Percentiles rank a stretch among this genome's conserved stretches.
Conservation (phyloP, 352 stramenopile species). For the Pseudoperonospora humuli region DNA sequence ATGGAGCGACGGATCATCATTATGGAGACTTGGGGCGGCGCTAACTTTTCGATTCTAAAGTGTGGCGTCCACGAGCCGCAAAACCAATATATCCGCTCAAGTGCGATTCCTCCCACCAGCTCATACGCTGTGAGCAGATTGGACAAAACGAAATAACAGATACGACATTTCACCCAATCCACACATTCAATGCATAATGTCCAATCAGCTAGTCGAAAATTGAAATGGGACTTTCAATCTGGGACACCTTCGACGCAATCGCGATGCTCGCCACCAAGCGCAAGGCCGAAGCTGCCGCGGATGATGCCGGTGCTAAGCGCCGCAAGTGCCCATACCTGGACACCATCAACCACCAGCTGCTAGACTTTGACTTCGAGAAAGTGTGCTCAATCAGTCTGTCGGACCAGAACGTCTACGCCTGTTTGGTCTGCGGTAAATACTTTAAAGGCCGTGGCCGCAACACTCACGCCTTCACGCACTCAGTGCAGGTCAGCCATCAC, state of each 20-base stretch:
- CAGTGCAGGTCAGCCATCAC: constrained; percentile 93
- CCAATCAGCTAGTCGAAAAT: not conserved
- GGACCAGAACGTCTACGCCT: constrained; percentile 97
- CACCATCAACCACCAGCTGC: constrained; percentile 94
- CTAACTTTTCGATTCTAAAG: constrained; percentile 34
- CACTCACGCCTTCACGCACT: constrained; percentile 96
- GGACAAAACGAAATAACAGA: constrained; percentile 9
- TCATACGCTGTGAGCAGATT: constrained; percentile 18
- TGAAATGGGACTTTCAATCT: not conserved
- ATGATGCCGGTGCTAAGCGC: constrained; percentile 36
- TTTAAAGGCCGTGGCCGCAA: constrained; percentile 91
- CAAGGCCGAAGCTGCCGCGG: constrained; percentile 23
- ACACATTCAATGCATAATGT: not conserved
- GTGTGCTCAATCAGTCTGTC: constrained; percentile 93
- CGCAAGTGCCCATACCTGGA: constrained; percentile 97
- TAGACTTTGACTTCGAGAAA: constrained; percentile 99
- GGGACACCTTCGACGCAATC: not conserved
- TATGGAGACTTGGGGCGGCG: constrained; percentile 5
- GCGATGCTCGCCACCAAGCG: constrained; percentile 35
- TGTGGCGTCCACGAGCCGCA: constrained; percentile 13
- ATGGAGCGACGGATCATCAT: constrained; percentile 66
- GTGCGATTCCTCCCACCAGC: constrained; percentile 20
- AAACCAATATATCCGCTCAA: constrained; percentile 3
- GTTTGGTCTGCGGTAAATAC: constrained; percentile 98
- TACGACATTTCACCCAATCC: constrained; percentile 19